Evolutionary conservation across 768 basidiomycete species (phyloP), one percentile per base, ranked within the genome.

Genomic region (Suillus americanus): DNA sequence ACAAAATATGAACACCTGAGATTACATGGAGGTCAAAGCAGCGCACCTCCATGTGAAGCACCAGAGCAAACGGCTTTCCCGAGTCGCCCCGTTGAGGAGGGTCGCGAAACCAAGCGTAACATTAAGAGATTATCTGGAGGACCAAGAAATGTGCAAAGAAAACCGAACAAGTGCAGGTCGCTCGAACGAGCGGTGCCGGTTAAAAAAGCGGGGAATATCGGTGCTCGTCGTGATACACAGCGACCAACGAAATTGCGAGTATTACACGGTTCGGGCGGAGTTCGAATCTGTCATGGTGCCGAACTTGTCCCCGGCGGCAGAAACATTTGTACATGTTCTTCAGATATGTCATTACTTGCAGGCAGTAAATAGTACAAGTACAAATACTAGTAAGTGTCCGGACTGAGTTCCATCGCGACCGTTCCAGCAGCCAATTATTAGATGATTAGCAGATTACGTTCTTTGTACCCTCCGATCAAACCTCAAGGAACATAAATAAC

Each of bases 91-190:
- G 85, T 81, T 68, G 88, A 84, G 66, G 87, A 77, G 65, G 89
- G 85, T 76, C 85, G 83, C 76, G 88, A 85, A 54, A 90, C 89
- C 67, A 91, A 80, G 72, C 90, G 87, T 73, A 90, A 79, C 90
- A 91, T 91, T 54, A 20, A 61, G 67, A 41, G 60, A 64, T 69
- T 67, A 45, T 45, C 54, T 66, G 66, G 63, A 68, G 64, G 64
- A 69, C 70, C 64, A 67, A 37, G 65, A 60, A 65, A 67, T 71
- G 62, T 54, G 57, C 62, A 65, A 67, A 63, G 66, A 72, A 71
- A 68, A 69, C 60, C 68, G 69, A 67, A 72, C 64, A 66, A 59
- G 46, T 61, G 51, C 59, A 60, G 62, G 57, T 51, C 62, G n/a
- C 61, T 51, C 62, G 60, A 33, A 37, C 66, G 67, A 60, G 45